Conservation (phyloP, 768 basidiomycete species). For the Fomitopsis serialis region DNA sequence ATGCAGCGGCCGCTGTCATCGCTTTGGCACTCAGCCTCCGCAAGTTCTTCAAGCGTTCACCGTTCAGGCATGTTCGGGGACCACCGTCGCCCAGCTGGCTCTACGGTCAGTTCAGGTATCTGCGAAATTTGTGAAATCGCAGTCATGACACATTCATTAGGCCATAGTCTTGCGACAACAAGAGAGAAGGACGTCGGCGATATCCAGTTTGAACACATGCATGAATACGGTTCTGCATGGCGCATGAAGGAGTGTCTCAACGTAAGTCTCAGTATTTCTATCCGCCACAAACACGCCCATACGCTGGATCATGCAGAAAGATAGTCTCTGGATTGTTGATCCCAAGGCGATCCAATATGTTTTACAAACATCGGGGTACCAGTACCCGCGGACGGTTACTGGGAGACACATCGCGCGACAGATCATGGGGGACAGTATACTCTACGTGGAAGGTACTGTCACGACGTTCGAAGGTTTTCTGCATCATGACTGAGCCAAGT, state of each 20-base stretch:
- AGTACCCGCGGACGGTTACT: constrained; percentile 21
- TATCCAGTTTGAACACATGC: constrained; percentile 11
- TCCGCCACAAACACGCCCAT: background rate
- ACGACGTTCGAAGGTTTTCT: too few relatives aligned
- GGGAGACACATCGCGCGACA: constrained; percentile 12
- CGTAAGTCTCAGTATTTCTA: constrained; percentile 8
- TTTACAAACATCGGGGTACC: constrained; percentile 22
- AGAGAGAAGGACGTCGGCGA: constrained; percentile 14
- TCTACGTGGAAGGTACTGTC: constrained; percentile 11
- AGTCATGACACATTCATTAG: background rate
- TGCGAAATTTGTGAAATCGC: background rate
- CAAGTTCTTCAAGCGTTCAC: background rate
- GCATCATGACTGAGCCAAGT: too few relatives aligned
- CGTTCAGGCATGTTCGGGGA: constrained; percentile 14
- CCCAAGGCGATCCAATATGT: constrained; percentile 23
- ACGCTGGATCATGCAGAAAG: constrained; percentile 3
- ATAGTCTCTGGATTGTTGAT: constrained; percentile 8
- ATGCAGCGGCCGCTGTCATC: background rate
- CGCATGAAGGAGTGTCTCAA: constrained; percentile 13
- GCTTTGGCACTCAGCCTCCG: background rate
- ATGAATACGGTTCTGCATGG: constrained; percentile 17
- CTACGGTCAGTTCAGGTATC: constrained; percentile 4
- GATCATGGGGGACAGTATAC: constrained; percentile 13
- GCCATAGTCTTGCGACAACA: background rate
- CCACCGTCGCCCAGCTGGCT: constrained; percentile 13